Evolutionary conservation across 192 early-diverging fungal genomes (phyloP).

Genomic region (Backusella australiensis): DNA sequence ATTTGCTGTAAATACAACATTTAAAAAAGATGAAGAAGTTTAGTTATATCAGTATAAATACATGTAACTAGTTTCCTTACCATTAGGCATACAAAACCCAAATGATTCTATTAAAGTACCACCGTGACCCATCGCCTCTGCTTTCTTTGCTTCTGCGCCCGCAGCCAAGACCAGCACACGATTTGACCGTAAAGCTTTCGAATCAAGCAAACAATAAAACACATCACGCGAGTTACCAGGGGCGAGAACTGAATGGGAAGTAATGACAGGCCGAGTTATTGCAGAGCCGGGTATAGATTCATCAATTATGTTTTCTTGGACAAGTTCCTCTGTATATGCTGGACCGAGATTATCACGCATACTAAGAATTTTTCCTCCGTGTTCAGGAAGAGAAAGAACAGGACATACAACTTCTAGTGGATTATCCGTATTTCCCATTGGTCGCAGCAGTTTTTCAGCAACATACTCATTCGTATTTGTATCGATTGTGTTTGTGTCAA

Average conservation of each 20-base stretch:
- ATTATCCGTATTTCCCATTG: constrained; percentile 38
- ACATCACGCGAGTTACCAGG: constrained; percentile 32
- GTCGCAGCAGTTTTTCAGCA: constrained; percentile 41
- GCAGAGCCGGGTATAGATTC: background rate
- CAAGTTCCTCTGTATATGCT: constrained; percentile 30
- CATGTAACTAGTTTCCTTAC: constrained; percentile 23
- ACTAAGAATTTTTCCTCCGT: constrained; percentile 72
- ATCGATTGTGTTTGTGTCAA: constrained; percentile 67
- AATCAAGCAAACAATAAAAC: constrained; percentile 70
- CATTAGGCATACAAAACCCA: constrained; percentile 61
- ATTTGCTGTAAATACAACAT: constrained; percentile 39
- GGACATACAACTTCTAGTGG: constrained; percentile 59
- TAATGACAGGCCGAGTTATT: background rate
- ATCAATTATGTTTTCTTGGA: constrained; percentile 7
- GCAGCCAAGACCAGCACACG: constrained; percentile 56
- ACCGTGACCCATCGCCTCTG: constrained; percentile 28
- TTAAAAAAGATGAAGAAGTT: background rate
- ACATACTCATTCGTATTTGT: constrained; percentile 51
- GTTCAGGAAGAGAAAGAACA: constrained; percentile 67
- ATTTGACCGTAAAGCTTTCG: constrained; percentile 60
- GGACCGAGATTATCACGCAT: constrained; percentile 64
- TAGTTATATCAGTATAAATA: background rate
- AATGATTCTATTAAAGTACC: constrained; percentile 47
- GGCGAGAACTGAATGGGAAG: constrained; percentile 14
- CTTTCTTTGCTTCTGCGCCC: constrained; percentile 30